A percentile compares a stretch with the other conserved stretches of the same genome.
Conservation (phyloP, 805 yeast genomes). For the Schizosaccharomyces octosporus region DNA sequence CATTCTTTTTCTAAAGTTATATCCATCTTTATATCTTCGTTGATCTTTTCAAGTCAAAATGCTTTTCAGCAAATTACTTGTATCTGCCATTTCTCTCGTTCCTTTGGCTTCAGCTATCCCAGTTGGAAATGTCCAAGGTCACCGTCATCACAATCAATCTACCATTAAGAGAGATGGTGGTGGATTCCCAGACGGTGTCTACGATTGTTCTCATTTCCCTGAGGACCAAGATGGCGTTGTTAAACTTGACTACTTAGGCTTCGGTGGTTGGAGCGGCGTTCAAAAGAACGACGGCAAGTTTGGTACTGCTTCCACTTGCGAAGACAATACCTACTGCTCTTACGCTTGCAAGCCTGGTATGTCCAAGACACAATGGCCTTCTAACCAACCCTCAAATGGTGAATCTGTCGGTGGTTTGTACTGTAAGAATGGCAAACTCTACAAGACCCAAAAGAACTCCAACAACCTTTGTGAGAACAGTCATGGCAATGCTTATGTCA, state of each 20-base stretch:
- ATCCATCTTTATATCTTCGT: neutral
- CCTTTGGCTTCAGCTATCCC: neutral
- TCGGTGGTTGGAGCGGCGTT: slow-evolving; percentile 69
- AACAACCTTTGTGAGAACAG: slow-evolving; percentile 79
- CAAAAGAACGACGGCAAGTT: slow-evolving; percentile 23
- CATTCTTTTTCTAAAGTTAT: neutral
- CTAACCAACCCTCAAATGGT: slow-evolving; percentile 65
- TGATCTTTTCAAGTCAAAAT: neutral
- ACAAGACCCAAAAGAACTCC: slow-evolving; percentile 48
- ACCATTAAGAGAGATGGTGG: slow-evolving; percentile 4
- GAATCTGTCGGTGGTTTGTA: slow-evolving; percentile 79
- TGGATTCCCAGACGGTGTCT: slow-evolving; percentile 45
- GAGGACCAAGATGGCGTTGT: slow-evolving; percentile 60
- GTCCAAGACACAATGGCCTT: slow-evolving; percentile 97
- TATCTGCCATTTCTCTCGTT: neutral
- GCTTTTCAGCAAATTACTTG: neutral
- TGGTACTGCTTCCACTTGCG: slow-evolving; percentile 38
- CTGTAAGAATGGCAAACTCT: slow-evolving; percentile 58
- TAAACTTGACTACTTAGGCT: slow-evolving; percentile 41
- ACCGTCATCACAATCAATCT: neutral
- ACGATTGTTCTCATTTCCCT: slow-evolving; percentile 48
- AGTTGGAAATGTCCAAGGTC: neutral
- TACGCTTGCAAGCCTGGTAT: slow-evolving; percentile 96
- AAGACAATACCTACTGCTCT: slow-evolving; percentile 83
- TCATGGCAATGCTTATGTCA: slow-evolving; percentile 39